Evolutionary conservation across 345 rosid species (phyloP).

Genomic region (Citrus mangshanensis): DNA sequence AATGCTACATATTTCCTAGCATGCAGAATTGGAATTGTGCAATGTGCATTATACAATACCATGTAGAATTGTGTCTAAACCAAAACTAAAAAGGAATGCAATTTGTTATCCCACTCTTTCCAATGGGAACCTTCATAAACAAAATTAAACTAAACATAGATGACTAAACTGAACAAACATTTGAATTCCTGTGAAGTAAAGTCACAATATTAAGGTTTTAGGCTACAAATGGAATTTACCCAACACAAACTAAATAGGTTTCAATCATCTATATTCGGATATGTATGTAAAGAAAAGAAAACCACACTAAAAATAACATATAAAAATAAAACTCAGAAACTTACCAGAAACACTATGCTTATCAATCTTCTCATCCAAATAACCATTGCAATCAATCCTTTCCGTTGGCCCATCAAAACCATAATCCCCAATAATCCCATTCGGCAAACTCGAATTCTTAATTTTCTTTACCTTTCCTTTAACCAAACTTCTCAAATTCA

Average conservation of each 20-base stretch:
- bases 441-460: conserved; percentile 35
- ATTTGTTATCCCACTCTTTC: not conserved
- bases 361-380: conserved; percentile 41
- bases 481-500: conserved; percentile 53
- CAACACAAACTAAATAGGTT: not conserved
- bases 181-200: not conserved
- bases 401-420: conserved; percentile 13
- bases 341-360: conserved; percentile 48
- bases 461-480: conserved; percentile 47
- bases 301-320: not conserved
- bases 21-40: not conserved
- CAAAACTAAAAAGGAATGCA: not conserved
- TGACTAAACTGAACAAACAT: not conserved
- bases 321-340: conserved; percentile 12
- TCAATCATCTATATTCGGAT: not conserved
- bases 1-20: not conserved
- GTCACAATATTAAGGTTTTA: not conserved
- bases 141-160: not conserved
- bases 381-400: conserved; percentile 33
- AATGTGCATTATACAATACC: not conserved
- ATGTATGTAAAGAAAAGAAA: not conserved
- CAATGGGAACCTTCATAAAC: not conserved
- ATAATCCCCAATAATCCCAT: conserved; percentile 36
- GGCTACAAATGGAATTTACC: not conserved
- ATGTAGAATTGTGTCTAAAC: not conserved